phyloP scores from a whole-genome alignment of 768 basidiomycete genomes.

The Boletus sp. region DNA sequence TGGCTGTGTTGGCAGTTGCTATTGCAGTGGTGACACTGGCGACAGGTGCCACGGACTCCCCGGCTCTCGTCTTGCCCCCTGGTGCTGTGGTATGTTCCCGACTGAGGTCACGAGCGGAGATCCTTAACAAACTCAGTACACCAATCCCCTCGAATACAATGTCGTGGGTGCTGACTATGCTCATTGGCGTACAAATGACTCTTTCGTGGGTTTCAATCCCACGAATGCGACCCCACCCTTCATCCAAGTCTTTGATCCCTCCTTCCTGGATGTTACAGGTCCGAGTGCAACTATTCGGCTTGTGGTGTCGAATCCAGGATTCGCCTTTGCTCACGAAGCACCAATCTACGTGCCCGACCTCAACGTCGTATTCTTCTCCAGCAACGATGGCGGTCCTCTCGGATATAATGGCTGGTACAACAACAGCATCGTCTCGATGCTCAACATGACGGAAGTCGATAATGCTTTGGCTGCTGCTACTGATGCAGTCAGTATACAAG shows the following conservation, averaged over 20 bases:
- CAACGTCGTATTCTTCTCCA: constrained; percentile 71
- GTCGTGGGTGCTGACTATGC: constrained; percentile 49
- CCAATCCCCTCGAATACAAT: constrained; percentile 50
- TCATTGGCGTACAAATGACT: constrained; percentile 37
- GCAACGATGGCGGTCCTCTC: constrained; percentile 64
- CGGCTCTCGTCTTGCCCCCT: constrained; percentile 12
- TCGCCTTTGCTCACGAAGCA: constrained; percentile 79
- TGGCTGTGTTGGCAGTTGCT: constrained; percentile 7
- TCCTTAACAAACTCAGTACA: constrained; percentile 34
- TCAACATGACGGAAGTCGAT: constrained; percentile 59
- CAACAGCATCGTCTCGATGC: constrained; percentile 61
- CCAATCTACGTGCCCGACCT: constrained; percentile 63
- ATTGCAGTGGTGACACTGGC: background rate
- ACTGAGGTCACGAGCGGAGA: background rate
- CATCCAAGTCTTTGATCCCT: constrained; percentile 54
- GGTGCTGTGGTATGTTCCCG: constrained; percentile 3
- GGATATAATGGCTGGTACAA: constrained; percentile 64
- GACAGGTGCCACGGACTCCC: background rate
- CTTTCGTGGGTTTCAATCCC: constrained; percentile 55
- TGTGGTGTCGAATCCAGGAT: constrained; percentile 61
- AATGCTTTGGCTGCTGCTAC: constrained; percentile 37
- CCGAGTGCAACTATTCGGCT: constrained; percentile 53
- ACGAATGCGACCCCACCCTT: constrained; percentile 57
- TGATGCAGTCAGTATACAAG: constrained; percentile 47
- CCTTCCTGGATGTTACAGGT: constrained; percentile 62